Evolutionary conservation across 2,329 filamentous ascomycete genomes (phyloP).

Genomic region (Hypoxylon sp.): DNA sequence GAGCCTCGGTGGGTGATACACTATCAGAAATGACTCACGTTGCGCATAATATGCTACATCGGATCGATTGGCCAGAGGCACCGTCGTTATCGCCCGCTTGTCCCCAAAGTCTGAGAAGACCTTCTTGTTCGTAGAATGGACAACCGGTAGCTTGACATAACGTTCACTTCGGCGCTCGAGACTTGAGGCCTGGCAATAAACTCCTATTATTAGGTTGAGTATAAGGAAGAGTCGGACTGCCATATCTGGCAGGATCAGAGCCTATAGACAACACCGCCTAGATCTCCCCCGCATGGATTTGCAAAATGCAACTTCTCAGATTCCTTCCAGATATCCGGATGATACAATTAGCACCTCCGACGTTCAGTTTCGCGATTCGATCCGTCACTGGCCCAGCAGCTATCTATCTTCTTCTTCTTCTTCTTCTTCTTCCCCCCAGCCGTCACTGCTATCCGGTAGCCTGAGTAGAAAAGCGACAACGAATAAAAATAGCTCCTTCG

Average conservation of each 20-base stretch:
- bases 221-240: conserved; percentile 28
- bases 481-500: conserved; percentile 17
- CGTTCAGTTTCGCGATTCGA: conserved; percentile 6
- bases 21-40: conserved; percentile 49
- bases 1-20: conserved; percentile 1
- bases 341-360: not conserved
- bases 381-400: conserved; percentile 24
- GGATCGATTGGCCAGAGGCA: conserved; percentile 58
- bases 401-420: conserved; percentile 1
- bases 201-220: conserved; percentile 39
- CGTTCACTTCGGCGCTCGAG: conserved; percentile 48
- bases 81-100: conserved; percentile 49
- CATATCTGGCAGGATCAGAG: conserved; percentile 27
- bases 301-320: conserved; percentile 5
- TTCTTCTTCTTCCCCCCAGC: not conserved
- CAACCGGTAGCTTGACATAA: conserved; percentile 53
- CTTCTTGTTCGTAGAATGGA: conserved; percentile 54
- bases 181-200: conserved; percentile 29
- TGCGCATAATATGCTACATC: conserved; percentile 64
- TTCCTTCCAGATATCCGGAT: too few relatives aligned
- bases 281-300: conserved; percentile 23
- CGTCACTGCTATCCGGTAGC: not conserved
- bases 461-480: conserved; percentile 1
- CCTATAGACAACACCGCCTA: conserved; percentile 9
- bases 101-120: conserved; percentile 53